Conservation (phyloP, 2,329 filamentous ascomycete genomes). For the Cladosporium velox region DNA sequence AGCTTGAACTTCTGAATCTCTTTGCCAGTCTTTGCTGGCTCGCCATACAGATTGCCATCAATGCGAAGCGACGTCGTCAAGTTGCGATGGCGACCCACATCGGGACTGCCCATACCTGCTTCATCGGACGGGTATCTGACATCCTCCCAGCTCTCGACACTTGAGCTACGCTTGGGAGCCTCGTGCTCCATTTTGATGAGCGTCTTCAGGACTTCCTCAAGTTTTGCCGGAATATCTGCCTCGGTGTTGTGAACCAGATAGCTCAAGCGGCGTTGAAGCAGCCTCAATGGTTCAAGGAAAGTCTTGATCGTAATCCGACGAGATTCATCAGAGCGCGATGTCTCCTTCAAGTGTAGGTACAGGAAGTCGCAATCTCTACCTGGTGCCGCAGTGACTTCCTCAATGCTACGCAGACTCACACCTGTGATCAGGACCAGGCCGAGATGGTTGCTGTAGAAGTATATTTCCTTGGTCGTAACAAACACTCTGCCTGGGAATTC, state of each 20-base stretch:
- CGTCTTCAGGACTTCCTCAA: conserved; percentile 70
- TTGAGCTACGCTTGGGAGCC: conserved; percentile 64
- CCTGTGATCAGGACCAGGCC: conserved; percentile 84
- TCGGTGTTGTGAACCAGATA: conserved; percentile 80
- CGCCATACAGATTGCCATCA: conserved; percentile 61
- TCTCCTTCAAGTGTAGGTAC: conserved; percentile 72
- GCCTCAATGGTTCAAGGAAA: conserved; percentile 81
- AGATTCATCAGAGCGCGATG: conserved; percentile 60
- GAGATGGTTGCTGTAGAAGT: conserved; percentile 95
- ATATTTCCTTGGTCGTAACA: conserved; percentile 82
- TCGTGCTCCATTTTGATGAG: conserved; percentile 74
- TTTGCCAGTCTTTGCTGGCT: conserved; percentile 44
- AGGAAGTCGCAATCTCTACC: conserved; percentile 92
- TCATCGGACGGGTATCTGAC: conserved; percentile 51
- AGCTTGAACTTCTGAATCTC: conserved; percentile 74
- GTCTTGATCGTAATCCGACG: conserved; percentile 84
- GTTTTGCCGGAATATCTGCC: conserved; percentile 66
- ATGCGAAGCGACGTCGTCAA: conserved; percentile 61
- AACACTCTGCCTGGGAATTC: conserved; percentile 85
- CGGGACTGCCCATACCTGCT: conserved; percentile 47
- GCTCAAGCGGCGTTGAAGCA: conserved; percentile 82
- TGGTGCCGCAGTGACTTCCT: conserved; percentile 85
- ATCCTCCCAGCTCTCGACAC: conserved; percentile 90
- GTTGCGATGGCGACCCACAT: conserved; percentile 49
- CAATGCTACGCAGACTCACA: conserved; percentile 73